These are phyloP conservation scores for Pichia gijzeniarum DNA, from an alignment of 805 yeast genomes.

Conservation along the genomic window DNA sequence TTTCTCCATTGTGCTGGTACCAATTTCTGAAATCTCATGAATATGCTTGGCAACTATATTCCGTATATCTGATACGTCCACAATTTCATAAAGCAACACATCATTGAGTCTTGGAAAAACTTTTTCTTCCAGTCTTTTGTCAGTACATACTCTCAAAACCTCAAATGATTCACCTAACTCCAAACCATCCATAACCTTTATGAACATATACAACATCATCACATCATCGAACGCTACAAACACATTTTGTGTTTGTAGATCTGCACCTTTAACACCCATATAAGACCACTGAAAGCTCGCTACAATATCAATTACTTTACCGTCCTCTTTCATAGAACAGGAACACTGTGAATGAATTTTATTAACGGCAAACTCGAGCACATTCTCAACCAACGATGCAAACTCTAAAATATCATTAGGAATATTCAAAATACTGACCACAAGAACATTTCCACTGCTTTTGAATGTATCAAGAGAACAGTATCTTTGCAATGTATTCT, in stretches of 20 bases:
- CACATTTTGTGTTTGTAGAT: slow-evolving; percentile 15
- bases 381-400: slow-evolving; percentile 17
- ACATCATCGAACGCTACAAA: slow-evolving; percentile 27
- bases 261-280: slow-evolving; percentile 14
- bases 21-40: neutral
- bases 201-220: slow-evolving; percentile 22
- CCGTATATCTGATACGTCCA: neutral
- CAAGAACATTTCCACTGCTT: slow-evolving; percentile 10
- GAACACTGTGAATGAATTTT: neutral
- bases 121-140: neutral
- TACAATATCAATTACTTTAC: slow-evolving; percentile 7
- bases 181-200: slow-evolving; percentile 10
- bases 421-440: slow-evolving; percentile 17
- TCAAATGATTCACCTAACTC: neutral
- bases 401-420: slow-evolving; percentile 17
- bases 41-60: neutral
- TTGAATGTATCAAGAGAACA: slow-evolving; percentile 8
- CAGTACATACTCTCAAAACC: slow-evolving; percentile 1
- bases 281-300: slow-evolving; percentile 22
- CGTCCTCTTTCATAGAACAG: neutral
- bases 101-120: slow-evolving; percentile 1
- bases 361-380: slow-evolving; percentile 13
- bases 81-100: neutral
- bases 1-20: neutral
- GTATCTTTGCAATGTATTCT: neutral